Conservation (phyloP, 257 asterid genomes). For the Solanum pimpinellifolium region DNA sequence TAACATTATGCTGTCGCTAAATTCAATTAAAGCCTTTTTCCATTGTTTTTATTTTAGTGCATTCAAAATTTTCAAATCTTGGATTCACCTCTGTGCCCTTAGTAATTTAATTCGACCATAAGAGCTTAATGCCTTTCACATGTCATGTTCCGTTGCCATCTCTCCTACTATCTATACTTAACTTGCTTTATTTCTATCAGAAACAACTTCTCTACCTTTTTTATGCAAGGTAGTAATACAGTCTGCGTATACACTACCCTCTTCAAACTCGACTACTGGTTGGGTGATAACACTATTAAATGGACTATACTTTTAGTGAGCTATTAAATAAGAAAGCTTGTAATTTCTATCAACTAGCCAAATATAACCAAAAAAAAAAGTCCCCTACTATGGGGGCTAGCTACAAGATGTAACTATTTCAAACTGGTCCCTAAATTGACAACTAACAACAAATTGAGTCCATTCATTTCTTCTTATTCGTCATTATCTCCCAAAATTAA, state of each 20-base stretch:
- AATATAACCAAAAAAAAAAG: not conserved
- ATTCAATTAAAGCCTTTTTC: not conserved
- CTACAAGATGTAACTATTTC: not conserved
- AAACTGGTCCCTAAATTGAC: not conserved
- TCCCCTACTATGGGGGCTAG: not conserved
- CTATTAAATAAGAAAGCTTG: not conserved
- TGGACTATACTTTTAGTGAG: not conserved
- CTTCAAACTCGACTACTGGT: not conserved
- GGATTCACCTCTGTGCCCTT: not conserved
- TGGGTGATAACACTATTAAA: not conserved
- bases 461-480: not conserved
- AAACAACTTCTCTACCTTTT: too few relatives aligned
- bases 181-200: too few relatives aligned
- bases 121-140: not conserved
- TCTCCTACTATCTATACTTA: not conserved
- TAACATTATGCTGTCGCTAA: too few relatives aligned
- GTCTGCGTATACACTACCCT: not conserved
- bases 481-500: not conserved
- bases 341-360: not conserved
- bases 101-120: not conserved
- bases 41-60: too few relatives aligned
- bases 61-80: too few relatives aligned
- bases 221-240: accelerated
- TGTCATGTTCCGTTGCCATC: not conserved
- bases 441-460: not conserved